A percentile compares a stretch with the other conserved stretches of the same genome.
These are phyloP conservation scores for Termitomyces sp. DNA, from an alignment of 768 basidiomycete species.

Conservation along the genomic window DNA sequence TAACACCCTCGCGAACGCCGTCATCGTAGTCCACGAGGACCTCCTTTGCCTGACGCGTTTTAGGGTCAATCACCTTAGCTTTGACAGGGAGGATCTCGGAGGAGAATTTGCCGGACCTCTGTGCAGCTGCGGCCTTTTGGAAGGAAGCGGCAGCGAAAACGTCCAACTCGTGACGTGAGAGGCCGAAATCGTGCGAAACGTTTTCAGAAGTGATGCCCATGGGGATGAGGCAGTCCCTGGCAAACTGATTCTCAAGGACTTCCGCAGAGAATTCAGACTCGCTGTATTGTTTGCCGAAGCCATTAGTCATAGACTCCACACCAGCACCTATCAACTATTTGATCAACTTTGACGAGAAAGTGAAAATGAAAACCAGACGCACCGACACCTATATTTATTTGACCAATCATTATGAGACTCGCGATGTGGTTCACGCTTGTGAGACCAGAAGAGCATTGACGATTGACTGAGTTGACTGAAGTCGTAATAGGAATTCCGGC, in stretches of 20 bases:
- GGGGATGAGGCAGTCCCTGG: slow-evolving; percentile 79
- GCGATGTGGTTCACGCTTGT: slow-evolving; percentile 80
- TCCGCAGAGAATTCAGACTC: slow-evolving; percentile 60
- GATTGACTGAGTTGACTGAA: slow-evolving; percentile 78
- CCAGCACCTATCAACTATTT: slow-evolving; percentile 54
- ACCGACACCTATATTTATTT: slow-evolving; percentile 91
- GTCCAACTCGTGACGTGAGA: slow-evolving; percentile 75
- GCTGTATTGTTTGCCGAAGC: slow-evolving; percentile 51
- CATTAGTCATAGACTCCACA: slow-evolving; percentile 87
- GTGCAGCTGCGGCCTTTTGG: slow-evolving; percentile 77
- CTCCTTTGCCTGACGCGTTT: slow-evolving; percentile 62
- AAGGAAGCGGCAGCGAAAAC: slow-evolving; percentile 81
- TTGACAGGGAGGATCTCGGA: slow-evolving; percentile 85
- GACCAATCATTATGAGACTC: slow-evolving; percentile 69
- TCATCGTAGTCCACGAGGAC: slow-evolving; percentile 79
- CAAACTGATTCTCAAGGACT: slow-evolving; percentile 59
- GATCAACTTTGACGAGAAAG: not conserved
- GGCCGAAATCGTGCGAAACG: slow-evolving; percentile 74
- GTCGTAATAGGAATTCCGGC: slow-evolving; percentile 79
- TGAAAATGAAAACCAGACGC: slow-evolving; percentile 18
- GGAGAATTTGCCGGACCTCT: slow-evolving; percentile 77
- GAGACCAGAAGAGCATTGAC: slow-evolving; percentile 88
- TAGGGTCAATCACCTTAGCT: slow-evolving; percentile 65
- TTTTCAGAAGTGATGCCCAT: slow-evolving; percentile 97
- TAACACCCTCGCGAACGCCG: slow-evolving; percentile 83